Percentiles rank a stretch among this genome's conserved stretches.
phyloP scores from a whole-genome alignment of 208 protist species.

The Novymonas esmeraldas region DNA sequence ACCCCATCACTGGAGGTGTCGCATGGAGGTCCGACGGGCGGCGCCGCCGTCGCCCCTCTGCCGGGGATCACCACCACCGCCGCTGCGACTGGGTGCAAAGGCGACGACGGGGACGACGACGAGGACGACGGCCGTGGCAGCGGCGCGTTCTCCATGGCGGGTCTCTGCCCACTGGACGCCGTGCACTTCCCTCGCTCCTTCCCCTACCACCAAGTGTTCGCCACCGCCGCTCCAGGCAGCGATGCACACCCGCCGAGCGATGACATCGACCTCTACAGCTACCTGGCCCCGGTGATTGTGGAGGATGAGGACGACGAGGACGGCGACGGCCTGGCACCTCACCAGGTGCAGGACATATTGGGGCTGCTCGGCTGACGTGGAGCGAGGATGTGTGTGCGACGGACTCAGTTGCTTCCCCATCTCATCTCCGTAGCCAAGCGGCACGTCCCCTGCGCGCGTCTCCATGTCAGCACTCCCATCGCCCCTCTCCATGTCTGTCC shows the following conservation, averaged over 20 bases:
- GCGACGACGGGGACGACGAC: not conserved
- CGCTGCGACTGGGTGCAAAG: not conserved
- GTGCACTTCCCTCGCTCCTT: conserved; percentile 22
- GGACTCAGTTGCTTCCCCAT: too few relatives aligned
- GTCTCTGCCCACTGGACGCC: conserved; percentile 12
- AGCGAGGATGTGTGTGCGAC: not conserved
- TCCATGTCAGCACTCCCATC: too few relatives aligned
- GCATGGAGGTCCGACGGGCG: not conserved
- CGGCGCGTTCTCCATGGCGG: not conserved
- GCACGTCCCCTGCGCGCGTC: too few relatives aligned
- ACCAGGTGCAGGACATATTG: conserved; percentile 29
- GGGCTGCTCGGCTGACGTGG: conserved; percentile 15
- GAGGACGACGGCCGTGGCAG: not conserved
- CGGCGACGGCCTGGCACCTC: conserved; percentile 13
- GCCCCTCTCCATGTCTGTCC: too few relatives aligned
- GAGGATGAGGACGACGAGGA: conserved; percentile 27
- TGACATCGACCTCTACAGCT: not conserved
- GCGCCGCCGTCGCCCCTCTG: too few relatives aligned
- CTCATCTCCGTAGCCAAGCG: too few relatives aligned
- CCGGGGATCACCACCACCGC: not conserved
- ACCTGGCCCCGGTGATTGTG: conserved; percentile 8
- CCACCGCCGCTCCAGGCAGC: not conserved
- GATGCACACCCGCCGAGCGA: not conserved
- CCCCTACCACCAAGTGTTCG: conserved; percentile 19
- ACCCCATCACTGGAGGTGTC: not conserved